Evolutionary conservation across 2,329 filamentous ascomycete genomes (phyloP), one percentile per base, ranked within the genome.

Genomic region (Alternaria angustiovoidea): DNA sequence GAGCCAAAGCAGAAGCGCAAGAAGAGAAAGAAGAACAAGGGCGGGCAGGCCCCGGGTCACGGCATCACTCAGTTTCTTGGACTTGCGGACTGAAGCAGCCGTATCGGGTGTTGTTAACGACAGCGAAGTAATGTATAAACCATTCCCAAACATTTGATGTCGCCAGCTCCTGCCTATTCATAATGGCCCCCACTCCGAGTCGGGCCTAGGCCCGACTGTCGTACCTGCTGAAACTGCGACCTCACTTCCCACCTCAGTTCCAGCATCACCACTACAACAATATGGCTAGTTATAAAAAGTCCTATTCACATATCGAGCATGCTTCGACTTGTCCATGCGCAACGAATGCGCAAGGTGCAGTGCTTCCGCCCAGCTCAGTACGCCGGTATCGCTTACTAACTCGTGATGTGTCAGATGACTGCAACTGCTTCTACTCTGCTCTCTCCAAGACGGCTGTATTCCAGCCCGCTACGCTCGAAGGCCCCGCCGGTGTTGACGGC

Each of bases 11-110:
- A 74, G 59, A 81, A 80, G 71, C 75, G 69, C 73, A 82, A 66
- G 76, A 84, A 74, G 80, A 81, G 64, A 71, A 82, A 74, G 77
- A 77, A 66, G 61, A 70, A 69, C 57, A 78, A 78, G 63, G 74
- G 75, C 49, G 76, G 75, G 57, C 70, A 77, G 53, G 70, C 70
- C 20, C 66, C 68, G 30, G 71, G 70, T 1, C 74, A 77, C 32
- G 74, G 77, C 2, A 77, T 79, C 26, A 41, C 78, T 44, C 72
- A 75, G 14, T 79, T 79, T 57, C 71, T 72, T 1, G 77, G 77
- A 2, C 52, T 79, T 14, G 39, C 39, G 53, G 74, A 71, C 28
- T 75, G 62, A 69, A 30, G 7, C 8, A n/a, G 48, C 42, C 1
- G 30, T 41, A 18, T 11, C n/a, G 12, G n/a, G 11, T 7, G 30